These are phyloP conservation scores for Penicillium pulvis DNA, from an alignment of 495 filamentous ascomycete species.

Conservation along the genomic window DNA sequence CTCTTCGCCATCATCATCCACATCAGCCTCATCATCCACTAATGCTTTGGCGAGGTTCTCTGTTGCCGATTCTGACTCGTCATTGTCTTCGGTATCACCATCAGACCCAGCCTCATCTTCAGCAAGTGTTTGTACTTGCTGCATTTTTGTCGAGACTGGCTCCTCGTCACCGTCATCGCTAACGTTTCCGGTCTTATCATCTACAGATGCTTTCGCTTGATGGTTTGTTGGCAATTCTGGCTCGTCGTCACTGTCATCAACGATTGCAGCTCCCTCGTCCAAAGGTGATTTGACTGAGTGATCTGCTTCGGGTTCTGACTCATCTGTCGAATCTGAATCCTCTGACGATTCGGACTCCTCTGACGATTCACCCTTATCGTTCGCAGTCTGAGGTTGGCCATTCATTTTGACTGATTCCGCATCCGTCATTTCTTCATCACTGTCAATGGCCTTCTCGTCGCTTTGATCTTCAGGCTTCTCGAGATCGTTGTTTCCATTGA, in stretches of 20 bases:
- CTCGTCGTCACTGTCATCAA: not conserved
- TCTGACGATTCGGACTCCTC: not conserved
- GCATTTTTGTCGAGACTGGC: not conserved
- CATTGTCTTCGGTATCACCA: not conserved
- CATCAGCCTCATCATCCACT: not conserved
- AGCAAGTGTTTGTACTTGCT: not conserved
- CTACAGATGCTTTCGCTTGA: not conserved
- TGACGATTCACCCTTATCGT: not conserved
- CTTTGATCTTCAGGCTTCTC: not conserved
- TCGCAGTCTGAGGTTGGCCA: not conserved
- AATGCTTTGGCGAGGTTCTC: not conserved
- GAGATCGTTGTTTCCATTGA: not conserved
- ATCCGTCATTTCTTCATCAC: not conserved
- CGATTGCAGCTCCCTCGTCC: not conserved
- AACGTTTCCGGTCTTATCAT: too few relatives aligned
- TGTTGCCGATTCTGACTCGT: not conserved
- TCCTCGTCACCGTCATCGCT: not conserved
- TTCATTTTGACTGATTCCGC: not conserved
- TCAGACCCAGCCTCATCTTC: not conserved
- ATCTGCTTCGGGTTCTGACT: not conserved
- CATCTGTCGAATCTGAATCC: too few relatives aligned
- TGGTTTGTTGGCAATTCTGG: not conserved
- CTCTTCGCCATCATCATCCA: not conserved
- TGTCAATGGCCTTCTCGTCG: not conserved
- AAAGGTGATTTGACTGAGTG: not conserved